These are phyloP conservation scores for Colletotrichum liaoningense DNA, from an alignment of 2,329 filamentous ascomycete species.

Conservation along the genomic window DNA sequence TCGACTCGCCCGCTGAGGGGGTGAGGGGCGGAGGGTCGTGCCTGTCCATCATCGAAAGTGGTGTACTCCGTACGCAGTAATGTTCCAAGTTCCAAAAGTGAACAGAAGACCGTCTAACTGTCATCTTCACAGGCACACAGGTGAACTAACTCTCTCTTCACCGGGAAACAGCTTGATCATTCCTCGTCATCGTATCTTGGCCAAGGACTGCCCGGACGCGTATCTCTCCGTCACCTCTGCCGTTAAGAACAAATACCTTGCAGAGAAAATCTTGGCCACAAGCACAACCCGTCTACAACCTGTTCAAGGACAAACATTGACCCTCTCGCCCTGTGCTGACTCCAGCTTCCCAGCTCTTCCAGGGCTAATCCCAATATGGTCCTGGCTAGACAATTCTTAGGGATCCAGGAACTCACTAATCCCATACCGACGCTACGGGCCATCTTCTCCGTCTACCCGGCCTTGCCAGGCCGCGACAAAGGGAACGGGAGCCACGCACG, in stretches of 20 bases:
- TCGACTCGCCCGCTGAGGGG: not conserved
- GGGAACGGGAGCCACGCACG: conserved; percentile 26
- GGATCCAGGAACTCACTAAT: conserved; percentile 1
- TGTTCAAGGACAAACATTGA: not conserved
- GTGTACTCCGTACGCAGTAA: no score
- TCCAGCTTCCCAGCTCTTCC: conserved; percentile 4
- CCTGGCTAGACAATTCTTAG: conserved; percentile 28
- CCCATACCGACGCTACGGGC: not conserved
- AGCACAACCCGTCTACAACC: not conserved
- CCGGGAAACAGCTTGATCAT: not conserved
- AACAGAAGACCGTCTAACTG: not conserved
- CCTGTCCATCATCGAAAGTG: not conserved
- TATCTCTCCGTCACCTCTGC: not conserved
- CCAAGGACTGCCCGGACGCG: not conserved
- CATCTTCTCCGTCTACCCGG: conserved; percentile 14
- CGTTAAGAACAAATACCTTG: not conserved
- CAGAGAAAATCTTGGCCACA: not conserved
- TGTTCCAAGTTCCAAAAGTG: not conserved
- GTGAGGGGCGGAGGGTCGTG: conserved; percentile 1
- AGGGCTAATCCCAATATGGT: conserved; percentile 10
- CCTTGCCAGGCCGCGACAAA: conserved; percentile 13
- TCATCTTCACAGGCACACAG: not conserved
- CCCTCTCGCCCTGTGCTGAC: not conserved
- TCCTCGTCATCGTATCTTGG: not conserved
- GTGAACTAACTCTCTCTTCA: not conserved